Conservation (phyloP, 1,284 basidiomycete genomes). For the Phellopilus nigrolimitatus region DNA sequence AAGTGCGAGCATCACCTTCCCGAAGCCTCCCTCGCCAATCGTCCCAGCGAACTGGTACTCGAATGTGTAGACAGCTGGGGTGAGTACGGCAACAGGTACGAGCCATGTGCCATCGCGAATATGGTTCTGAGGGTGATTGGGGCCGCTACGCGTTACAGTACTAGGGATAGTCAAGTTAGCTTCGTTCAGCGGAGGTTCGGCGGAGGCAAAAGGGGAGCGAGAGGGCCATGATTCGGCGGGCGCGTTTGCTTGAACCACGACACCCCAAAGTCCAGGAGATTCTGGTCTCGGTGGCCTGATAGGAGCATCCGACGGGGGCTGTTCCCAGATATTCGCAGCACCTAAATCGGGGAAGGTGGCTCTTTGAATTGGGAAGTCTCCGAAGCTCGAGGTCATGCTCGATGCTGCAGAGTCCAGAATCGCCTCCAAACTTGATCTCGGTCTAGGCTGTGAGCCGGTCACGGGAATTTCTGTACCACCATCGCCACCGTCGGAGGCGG, state of each 20-base stretch:
- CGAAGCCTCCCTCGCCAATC: constrained; percentile 15
- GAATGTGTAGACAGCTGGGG: neutral
- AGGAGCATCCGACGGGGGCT: too few species aligned
- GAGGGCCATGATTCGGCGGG: neutral
- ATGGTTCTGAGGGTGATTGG: neutral
- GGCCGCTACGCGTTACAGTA: neutral
- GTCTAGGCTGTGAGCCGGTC: too few species aligned
- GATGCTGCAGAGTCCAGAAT: too few species aligned
- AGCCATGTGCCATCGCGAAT: constrained; percentile 7
- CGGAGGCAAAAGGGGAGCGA: neutral
- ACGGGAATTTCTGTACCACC: too few species aligned
- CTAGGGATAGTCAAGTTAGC: neutral
- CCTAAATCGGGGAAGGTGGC: neutral
- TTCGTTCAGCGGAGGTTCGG: neutral
- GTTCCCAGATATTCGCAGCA: neutral
- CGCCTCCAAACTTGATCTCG: too few species aligned
- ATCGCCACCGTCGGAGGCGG: too few species aligned
- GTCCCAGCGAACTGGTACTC: constrained; percentile 16
- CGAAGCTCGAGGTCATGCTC: too few species aligned
- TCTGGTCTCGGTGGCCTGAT: neutral
- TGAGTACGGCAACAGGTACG: constrained; percentile 8
- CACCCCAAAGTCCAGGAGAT: neutral
- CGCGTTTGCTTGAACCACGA: neutral
- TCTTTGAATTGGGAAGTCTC: neutral
- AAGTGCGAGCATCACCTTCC: constrained; percentile 13